Conservation (phyloP, 805 yeast species). For the Clavispora asparagi region DNA sequence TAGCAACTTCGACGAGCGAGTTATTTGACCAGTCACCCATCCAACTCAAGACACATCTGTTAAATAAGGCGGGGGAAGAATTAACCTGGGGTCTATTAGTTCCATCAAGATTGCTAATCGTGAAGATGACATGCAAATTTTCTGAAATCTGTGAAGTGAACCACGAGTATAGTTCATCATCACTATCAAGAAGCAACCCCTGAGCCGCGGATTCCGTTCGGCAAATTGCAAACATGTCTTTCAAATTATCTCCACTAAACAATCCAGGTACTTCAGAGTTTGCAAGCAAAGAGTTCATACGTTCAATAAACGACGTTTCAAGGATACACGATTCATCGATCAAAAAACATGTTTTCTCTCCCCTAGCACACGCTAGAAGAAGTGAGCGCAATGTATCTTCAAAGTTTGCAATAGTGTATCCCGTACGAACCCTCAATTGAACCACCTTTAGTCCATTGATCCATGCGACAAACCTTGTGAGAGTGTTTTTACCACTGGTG, state of each 20-base stretch:
- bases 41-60: conserved; percentile 85
- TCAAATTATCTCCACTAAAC: conserved; percentile 69
- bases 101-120: conserved; percentile 46
- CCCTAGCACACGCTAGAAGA: conserved; percentile 41
- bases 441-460: conserved; percentile 66
- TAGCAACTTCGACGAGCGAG: conserved; percentile 49
- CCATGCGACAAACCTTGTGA: conserved; percentile 86
- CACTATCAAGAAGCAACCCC: conserved; percentile 60
- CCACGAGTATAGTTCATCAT: conserved; percentile 72
- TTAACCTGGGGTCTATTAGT: conserved; percentile 42
- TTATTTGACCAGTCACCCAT: conserved; percentile 74
- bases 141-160: conserved; percentile 60
- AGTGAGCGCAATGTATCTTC: conserved; percentile 57
- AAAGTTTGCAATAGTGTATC: conserved; percentile 58
- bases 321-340: conserved; percentile 76
- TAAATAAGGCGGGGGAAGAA: conserved; percentile 83
- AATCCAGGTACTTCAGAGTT: conserved; percentile 91
- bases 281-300: conserved; percentile 91
- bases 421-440: conserved; percentile 52
- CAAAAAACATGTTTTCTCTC: conserved; percentile 63
- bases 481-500: conserved; percentile 74
- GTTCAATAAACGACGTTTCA: conserved; percentile 75
- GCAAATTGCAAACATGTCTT: conserved; percentile 48
- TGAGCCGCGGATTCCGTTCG: conserved; percentile 50
- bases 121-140: conserved; percentile 80